A percentile compares a stretch with the other conserved stretches of the same genome.
phyloP scores from a whole-genome alignment of 805 yeast species.

The Starmerella stigmatis region DNA sequence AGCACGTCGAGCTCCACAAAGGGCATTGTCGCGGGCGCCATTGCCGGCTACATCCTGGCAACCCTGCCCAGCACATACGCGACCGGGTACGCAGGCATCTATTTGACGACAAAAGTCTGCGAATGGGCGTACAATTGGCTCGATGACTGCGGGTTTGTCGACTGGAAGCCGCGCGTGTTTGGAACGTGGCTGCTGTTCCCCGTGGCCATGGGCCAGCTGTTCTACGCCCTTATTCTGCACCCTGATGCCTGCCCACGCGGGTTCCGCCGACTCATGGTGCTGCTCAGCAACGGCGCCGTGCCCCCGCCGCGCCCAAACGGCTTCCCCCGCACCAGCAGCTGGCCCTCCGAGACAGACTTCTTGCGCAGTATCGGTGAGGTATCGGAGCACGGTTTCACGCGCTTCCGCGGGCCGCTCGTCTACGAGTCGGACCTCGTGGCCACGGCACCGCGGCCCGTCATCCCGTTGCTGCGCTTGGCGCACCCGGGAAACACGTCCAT shows the following conservation, averaged over 20 bases:
- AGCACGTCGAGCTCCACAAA: background rate
- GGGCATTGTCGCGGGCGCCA: slow-evolving; percentile 8
- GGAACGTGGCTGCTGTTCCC: slow-evolving; percentile 37
- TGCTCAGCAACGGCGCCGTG: slow-evolving; percentile 27
- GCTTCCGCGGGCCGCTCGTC: slow-evolving; percentile 27
- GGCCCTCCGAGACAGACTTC: slow-evolving; percentile 26
- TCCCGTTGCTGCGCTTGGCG: slow-evolving; percentile 26
- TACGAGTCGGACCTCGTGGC: slow-evolving; percentile 23
- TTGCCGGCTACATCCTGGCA: slow-evolving; percentile 18
- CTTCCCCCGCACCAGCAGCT: slow-evolving; percentile 26
- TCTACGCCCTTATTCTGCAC: slow-evolving; percentile 30
- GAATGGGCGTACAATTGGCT: slow-evolving; percentile 31
- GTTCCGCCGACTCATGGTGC: slow-evolving; percentile 27
- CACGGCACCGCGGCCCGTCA: slow-evolving; percentile 16
- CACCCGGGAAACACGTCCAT: slow-evolving; percentile 29
- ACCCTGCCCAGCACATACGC: slow-evolving; percentile 25
- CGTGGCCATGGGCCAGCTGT: slow-evolving; percentile 33
- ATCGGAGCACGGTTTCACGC: slow-evolving; percentile 29
- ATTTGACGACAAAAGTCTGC: slow-evolving; percentile 28
- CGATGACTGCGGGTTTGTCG: slow-evolving; percentile 29
- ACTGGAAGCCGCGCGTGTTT: slow-evolving; percentile 30
- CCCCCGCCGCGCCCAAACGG: slow-evolving; percentile 28
- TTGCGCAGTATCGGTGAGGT: slow-evolving; percentile 29
- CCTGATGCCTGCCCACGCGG: slow-evolving; percentile 31
- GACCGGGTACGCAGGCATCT: slow-evolving; percentile 28